phyloP scores from a whole-genome alignment of 805 yeast species.

The Isabelozyma pseudorhagii region DNA sequence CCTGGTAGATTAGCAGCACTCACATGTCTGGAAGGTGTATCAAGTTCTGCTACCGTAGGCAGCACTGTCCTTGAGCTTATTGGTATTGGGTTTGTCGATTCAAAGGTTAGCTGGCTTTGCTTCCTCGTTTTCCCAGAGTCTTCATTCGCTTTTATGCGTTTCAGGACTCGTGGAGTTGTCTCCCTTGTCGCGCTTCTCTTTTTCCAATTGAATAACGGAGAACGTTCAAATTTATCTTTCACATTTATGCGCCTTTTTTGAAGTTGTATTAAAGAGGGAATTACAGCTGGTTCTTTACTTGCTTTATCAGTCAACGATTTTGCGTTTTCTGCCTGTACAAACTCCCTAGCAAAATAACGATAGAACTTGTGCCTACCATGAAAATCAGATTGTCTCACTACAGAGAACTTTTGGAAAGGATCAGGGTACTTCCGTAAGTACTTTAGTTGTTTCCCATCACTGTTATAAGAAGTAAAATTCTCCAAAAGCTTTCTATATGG shows the following conservation, averaged over 20 bases:
- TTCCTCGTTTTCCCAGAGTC: neutral
- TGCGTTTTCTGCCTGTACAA: slow-evolving; percentile 5
- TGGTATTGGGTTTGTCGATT: neutral
- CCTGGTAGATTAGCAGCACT: neutral
- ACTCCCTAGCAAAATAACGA: slow-evolving; percentile 42
- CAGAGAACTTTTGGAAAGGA: slow-evolving; percentile 20
- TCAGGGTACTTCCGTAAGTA: slow-evolving; percentile 24
- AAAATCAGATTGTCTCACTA: slow-evolving; percentile 66
- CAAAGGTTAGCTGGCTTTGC: neutral
- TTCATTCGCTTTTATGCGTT: neutral
- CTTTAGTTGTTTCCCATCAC: slow-evolving; percentile 24
- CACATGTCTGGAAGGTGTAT: neutral
- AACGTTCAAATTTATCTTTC: neutral
- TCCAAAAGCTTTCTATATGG: slow-evolving; percentile 53
- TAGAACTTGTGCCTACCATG: slow-evolving; percentile 73
- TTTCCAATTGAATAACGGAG: neutral
- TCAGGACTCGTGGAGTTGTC: neutral
- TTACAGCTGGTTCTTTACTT: neutral
- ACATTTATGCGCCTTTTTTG: neutral
- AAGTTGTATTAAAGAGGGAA: neutral
- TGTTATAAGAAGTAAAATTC: slow-evolving; percentile 37
- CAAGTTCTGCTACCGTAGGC: neutral
- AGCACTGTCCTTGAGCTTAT: neutral
- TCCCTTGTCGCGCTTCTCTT: neutral
- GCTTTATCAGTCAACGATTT: neutral